Percentiles rank a stretch among this genome's conserved stretches.
These are phyloP conservation scores for Xylaria scruposa DNA, from an alignment of 495 filamentous ascomycete genomes.

Conservation along the genomic window DNA sequence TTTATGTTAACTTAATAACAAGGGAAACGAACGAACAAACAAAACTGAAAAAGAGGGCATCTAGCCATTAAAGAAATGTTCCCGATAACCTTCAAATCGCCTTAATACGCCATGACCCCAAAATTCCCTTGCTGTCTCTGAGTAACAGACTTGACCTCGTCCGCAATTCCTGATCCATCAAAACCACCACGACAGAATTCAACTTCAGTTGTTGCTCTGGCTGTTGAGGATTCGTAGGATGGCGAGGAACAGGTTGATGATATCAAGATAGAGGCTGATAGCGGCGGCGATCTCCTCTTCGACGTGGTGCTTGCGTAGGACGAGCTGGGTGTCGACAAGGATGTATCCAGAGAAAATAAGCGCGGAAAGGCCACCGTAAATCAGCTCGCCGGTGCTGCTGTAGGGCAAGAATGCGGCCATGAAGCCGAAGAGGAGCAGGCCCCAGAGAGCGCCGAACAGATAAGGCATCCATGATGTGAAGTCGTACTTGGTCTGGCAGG, in stretches of 20 bases:
- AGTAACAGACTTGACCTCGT: not conserved
- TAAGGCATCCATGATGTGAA: conserved; percentile 97
- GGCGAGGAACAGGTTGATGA: conserved; percentile 94
- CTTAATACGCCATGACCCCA: not conserved
- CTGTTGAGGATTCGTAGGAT: conserved; percentile 91
- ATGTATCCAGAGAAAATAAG: conserved; percentile 94
- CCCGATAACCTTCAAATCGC: not conserved
- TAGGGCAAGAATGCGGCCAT: conserved; percentile 84
- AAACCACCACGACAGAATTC: not conserved
- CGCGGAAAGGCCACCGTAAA: conserved; percentile 80
- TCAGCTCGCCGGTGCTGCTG: conserved; percentile 77
- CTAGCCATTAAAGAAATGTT: not conserved
- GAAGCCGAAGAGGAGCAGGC: conserved; percentile 89
- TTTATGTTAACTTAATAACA: not conserved
- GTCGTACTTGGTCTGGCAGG: conserved; percentile 98
- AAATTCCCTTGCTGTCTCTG: not conserved
- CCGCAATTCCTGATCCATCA: not conserved
- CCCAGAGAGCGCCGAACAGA: conserved; percentile 89
- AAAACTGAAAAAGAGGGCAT: not conserved
- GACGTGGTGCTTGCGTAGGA: conserved; percentile 93
- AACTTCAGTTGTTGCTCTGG: conserved; percentile 79
- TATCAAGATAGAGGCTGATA: conserved; percentile 93
- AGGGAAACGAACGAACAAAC: not conserved
- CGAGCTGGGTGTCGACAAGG: conserved; percentile 92
- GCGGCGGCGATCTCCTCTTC: conserved; percentile 99